Evolutionary conservation across 371 early-diverging fungal genomes (phyloP).

Genomic region (Entomophthora muscae): DNA sequence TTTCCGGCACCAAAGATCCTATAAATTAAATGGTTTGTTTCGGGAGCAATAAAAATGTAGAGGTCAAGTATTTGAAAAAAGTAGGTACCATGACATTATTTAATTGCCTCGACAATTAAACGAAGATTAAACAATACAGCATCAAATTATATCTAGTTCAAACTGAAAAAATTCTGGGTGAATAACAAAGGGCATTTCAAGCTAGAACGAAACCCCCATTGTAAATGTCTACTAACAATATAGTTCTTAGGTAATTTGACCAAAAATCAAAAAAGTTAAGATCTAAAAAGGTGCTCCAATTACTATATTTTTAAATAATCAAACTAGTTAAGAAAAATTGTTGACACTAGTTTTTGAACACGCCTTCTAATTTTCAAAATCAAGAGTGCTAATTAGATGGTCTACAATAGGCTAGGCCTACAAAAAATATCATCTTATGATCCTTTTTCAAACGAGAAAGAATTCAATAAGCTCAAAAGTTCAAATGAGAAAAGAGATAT

Average conservation of each 20-base stretch:
- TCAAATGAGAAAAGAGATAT: neutral
- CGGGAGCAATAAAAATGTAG: neutral
- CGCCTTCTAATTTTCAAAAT: no score
- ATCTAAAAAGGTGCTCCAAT: no score
- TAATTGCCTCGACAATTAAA: neutral
- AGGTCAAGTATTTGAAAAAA: neutral
- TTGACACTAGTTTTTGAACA: no score
- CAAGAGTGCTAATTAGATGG: no score
- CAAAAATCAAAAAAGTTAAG: no score
- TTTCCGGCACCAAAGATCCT: constrained; percentile 13
- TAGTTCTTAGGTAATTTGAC: neutral
- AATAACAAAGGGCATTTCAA: neutral
- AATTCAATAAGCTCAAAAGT: neutral
- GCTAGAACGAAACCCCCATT: neutral
- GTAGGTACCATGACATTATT: neutral
- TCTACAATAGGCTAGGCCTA: no score
- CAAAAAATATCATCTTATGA: neutral
- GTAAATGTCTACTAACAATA: neutral
- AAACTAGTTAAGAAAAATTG: no score
- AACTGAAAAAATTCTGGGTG: no score
- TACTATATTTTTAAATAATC: no score
- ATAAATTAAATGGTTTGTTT: neutral
- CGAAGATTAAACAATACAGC: neutral
- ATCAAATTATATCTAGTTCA: neutral
- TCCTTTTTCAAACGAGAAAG: neutral